Conservation (phyloP, 2,329 filamentous ascomycete species). For the Epichloe baconii region DNA sequence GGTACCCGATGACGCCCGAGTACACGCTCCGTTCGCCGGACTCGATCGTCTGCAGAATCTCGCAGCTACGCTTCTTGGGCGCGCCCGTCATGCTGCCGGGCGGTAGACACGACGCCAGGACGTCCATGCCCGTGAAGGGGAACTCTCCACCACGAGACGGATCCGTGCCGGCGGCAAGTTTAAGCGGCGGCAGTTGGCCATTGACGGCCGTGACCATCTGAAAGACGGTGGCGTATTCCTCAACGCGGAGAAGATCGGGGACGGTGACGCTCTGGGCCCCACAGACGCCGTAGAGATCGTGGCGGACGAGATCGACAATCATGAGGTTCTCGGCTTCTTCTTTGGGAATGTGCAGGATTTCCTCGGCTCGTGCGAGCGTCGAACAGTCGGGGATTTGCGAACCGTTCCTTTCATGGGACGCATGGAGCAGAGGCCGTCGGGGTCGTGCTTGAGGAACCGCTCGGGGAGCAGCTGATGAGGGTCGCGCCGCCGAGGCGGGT, state of each 20-base stretch:
- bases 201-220: constrained; percentile 85
- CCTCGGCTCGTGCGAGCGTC: constrained; percentile 59
- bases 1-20: constrained; percentile 79
- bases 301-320: constrained; percentile 94
- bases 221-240: constrained; percentile 83
- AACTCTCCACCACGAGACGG: neutral
- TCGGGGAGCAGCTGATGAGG: constrained; percentile 74
- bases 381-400: constrained; percentile 54
- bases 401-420: constrained; percentile 95
- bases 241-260: constrained; percentile 68
- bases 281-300: constrained; percentile 79
- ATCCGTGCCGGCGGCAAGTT: constrained; percentile 7
- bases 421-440: constrained; percentile 55
- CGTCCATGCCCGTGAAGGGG: constrained; percentile 54
- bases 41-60: constrained; percentile 64
- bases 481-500: constrained; percentile 56
- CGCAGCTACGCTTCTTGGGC: constrained; percentile 84
- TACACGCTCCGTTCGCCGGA: constrained; percentile 58
- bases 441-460: constrained; percentile 57
- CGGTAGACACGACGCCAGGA: constrained; percentile 65
- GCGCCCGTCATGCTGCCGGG: constrained; percentile 95
- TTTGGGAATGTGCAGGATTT: constrained; percentile 66
- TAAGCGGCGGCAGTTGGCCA: constrained; percentile 39
- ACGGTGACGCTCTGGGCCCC: constrained; percentile 62
- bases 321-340: constrained; percentile 94